Evolutionary conservation across 331 rosid genomes (phyloP), one percentile per base, ranked within the genome.

Genomic region (Telfairia occidentalis): DNA sequence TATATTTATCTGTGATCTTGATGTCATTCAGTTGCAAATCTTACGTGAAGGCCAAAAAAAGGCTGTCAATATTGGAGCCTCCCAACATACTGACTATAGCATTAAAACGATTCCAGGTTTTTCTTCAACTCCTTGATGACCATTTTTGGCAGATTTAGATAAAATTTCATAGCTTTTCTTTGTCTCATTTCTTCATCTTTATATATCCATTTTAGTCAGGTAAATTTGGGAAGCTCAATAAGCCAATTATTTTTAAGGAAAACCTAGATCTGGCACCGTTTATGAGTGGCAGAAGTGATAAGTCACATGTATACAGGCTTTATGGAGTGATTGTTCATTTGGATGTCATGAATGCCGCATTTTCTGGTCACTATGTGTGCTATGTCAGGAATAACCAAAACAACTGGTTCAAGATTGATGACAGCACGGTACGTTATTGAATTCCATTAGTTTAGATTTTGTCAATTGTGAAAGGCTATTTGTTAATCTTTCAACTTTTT

Each of bases 51-150:
- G 99, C 99, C 82, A 95, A 90, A 83, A 95, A 90, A 89, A 90
- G 92, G 84, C 55, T 95, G 83, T 90, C 96, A 60, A 80, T 95
- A 81, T 82, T 86, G 29, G 97, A 95, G 85, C 97, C 97, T 59
- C 97, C 97, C n/a, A 95, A 95, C 86, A 83, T 92, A 80, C 96
- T 95, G 82, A 95, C 99, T 8, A 86, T 95, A 81, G 99, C 97
- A 79, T 82, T 95, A 7, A 95, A 95, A 88, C 87, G 97, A 82
- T 95, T 95, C 84, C 93, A 90, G 99, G 99, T 92, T 82, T 45
- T 81, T 64, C 26, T 76, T 76, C 71, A 26, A 43, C 21, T 76
- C 59, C 42, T 43, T 9, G 72, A n/a, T 29, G 21, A 16, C 10
- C 2, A 74, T 21, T 61, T 26, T 78, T 16, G 34, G 30, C 58